A percentile compares a stretch with the other conserved stretches of the same genome.
Conservation (phyloP, 768 basidiomycete species). For the Rhodotorula kratochvilovae region DNA sequence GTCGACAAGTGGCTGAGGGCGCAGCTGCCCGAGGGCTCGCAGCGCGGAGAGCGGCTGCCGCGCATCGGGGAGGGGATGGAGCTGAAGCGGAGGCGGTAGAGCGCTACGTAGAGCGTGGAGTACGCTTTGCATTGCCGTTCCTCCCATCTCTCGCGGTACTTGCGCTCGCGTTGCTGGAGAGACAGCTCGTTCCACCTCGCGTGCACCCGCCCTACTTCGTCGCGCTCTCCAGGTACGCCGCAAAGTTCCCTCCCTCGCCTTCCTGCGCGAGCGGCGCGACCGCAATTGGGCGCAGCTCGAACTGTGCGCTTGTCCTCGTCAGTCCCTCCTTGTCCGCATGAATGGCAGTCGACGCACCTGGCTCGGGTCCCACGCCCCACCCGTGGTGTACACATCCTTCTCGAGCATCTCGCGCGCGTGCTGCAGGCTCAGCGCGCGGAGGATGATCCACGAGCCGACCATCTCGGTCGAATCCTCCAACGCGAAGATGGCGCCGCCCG, state of each 20-base stretch:
- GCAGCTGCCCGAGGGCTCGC: neutral
- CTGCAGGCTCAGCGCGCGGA: conserved; percentile 22
- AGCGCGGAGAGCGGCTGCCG: neutral
- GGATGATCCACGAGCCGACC: conserved; percentile 29
- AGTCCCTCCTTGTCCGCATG: neutral
- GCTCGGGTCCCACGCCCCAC: conserved; percentile 30
- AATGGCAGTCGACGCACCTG: conserved; percentile 6
- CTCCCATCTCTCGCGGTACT: neutral
- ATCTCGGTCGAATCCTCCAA: conserved; percentile 23
- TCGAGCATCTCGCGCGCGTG: conserved; percentile 13
- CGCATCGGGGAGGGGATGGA: neutral
- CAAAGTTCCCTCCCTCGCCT: neutral
- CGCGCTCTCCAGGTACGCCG: neutral
- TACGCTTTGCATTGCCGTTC: neutral
- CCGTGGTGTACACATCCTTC: conserved; percentile 28
- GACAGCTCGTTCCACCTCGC: too few relatives aligned
- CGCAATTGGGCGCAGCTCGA: neutral
- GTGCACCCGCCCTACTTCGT: neutral
- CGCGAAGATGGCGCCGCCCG: conserved; percentile 34
- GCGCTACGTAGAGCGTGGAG: too few relatives aligned
- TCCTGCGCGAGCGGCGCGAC: neutral
- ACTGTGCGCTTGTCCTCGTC: neutral
- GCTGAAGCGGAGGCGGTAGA: too few relatives aligned
- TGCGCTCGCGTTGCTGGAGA: too few relatives aligned
- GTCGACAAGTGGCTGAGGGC: neutral